Evolutionary conservation across 352 stramenopile species (phyloP), one percentile per base, ranked within the genome.

Genomic region (Pythium aphanidermatum): DNA sequence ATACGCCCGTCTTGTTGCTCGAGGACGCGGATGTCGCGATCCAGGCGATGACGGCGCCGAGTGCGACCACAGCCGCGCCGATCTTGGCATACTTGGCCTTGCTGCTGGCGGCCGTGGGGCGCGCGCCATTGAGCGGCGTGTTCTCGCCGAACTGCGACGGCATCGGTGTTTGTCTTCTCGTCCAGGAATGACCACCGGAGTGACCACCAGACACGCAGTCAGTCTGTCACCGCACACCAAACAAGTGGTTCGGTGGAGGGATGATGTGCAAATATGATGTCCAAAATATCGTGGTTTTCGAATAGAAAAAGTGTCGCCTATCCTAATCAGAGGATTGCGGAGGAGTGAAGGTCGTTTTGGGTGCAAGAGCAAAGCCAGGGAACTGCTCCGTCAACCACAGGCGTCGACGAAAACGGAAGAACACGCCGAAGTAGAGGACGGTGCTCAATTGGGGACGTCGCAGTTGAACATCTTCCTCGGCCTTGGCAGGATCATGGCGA

Each of bases 171-270:
- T 39, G 19, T 54, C 28, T 28, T 33, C 40, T 44, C 40, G 49
- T 39, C 20, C 13, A n/a, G 33, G 17, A 39, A 39, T 39, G 33
- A n/a, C n/a, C n/a, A n/a, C n/a, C n/a, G n/a, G n/a, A n/a, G n/a
- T n/a, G n/a, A n/a, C n/a, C n/a, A n/a, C n/a, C n/a, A n/a, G n/a
- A n/a, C n/a, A n/a, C n/a, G n/a, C n/a, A 41, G 46, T 16, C 20
- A 7, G 46, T 26, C 28, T 23, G 28, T 54, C 36, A 23, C n/a
- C 36, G 46, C 46, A 46, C 47, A 55, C 47, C 20, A 55, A 55
- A 48, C 47, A 55, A 47, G 44, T 31, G 29, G 38, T 48, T 32
- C 16, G 20, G 19, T 16, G 39, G 47, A 34, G 20, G 37, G 38
- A 43, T 48, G 38, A 41, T 16, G 19, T 21, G 1, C 38, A 13